Evolutionary conservation across 108 stramenopile species (phyloP).

Genomic region (Conticribra weissflogii): DNA sequence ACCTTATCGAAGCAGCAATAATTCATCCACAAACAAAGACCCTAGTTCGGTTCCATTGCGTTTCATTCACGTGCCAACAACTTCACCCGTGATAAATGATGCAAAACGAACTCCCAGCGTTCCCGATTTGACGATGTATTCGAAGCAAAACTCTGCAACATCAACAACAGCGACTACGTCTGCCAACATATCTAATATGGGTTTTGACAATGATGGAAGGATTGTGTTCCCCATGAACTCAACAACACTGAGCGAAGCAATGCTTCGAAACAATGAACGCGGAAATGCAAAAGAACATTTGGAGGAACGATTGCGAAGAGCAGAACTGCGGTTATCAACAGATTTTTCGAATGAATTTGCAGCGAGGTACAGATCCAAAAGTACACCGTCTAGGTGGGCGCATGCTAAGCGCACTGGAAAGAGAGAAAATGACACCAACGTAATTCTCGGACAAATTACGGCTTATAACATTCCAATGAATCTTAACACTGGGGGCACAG

Average conservation of each 20-base stretch:
- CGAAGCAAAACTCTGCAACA: not conserved
- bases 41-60: constrained; percentile 7
- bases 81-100: not conserved
- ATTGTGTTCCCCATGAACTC: too few species aligned
- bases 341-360: not conserved
- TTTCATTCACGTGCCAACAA: constrained; percentile 33
- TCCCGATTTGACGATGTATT: constrained; percentile 26
- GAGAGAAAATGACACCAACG: not conserved
- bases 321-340: constrained; percentile 12
- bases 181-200: not conserved
- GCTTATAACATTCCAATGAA: too few species aligned
- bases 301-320: constrained; percentile 29
- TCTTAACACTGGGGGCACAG: too few species aligned
- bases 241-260: constrained; percentile 9
- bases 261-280: constrained; percentile 11
- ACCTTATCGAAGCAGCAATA: not conserved
- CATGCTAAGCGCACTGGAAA: not conserved
- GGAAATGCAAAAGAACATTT: constrained; percentile 22
- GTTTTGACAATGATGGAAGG: not conserved
- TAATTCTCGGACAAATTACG: not conserved
- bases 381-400: constrained; percentile 32
- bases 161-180: not conserved
- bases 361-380: constrained; percentile 29
- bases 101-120: constrained; percentile 30
- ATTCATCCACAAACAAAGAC: not conserved